These are phyloP conservation scores for Plectranthus barbatus DNA, from an alignment of 257 asterid species.

Conservation along the genomic window DNA sequence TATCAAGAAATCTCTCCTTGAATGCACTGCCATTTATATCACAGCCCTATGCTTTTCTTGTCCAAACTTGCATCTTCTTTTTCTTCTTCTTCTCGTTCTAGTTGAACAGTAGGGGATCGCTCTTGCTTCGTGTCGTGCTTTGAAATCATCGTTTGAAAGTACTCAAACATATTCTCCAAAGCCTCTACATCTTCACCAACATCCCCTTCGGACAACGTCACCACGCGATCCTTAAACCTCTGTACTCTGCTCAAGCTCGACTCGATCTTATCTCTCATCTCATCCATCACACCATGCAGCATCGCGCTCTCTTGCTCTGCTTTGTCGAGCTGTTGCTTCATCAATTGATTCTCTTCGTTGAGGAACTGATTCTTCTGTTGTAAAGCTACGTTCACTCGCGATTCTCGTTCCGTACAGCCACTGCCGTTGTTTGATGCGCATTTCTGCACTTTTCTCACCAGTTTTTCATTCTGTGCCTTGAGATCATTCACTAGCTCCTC, in stretches of 20 bases:
- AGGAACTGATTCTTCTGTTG: constrained; percentile 34
- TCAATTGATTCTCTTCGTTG: constrained; percentile 18
- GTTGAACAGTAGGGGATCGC: no score
- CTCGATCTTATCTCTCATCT: constrained; percentile 4
- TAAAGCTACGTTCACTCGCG: background rate
- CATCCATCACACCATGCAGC: background rate
- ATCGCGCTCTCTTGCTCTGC: background rate
- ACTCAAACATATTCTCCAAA: constrained; percentile 12
- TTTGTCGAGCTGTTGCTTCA: constrained; percentile 1
- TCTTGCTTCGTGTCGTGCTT: background rate
- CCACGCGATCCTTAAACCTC: background rate
- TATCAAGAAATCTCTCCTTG: no score
- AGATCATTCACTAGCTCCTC: constrained; percentile 49
- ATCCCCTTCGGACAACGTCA: background rate
- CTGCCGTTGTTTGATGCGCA: constrained; percentile 16
- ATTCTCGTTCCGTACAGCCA: background rate
- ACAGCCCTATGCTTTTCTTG: no score
- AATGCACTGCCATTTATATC: no score
- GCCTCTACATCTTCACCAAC: background rate
- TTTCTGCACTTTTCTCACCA: constrained; percentile 38
- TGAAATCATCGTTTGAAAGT: background rate
- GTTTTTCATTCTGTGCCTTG: constrained; percentile 32
- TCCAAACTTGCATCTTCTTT: no score
- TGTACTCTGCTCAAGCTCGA: background rate
- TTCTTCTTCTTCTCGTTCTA: no score